Percentiles rank a stretch among this genome's conserved stretches.
Conservation (phyloP, 768 basidiomycete species). For the Lentinus tigrinus region DNA sequence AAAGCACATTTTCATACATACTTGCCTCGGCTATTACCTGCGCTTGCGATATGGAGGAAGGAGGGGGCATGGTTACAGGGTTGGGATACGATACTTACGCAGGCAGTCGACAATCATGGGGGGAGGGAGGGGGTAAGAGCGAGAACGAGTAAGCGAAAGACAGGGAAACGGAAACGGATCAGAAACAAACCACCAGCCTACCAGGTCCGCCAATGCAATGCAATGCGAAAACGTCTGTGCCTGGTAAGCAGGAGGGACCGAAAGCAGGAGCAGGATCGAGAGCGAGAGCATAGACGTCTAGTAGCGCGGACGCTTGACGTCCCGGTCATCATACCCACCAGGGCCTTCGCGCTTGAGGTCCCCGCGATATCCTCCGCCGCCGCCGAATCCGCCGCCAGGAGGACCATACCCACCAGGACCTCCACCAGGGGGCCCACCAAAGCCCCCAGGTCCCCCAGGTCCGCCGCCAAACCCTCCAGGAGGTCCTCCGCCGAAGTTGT, state of each 20-base stretch:
- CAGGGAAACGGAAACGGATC: neutral
- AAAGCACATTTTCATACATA: slow-evolving; percentile 15
- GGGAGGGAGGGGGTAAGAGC: neutral
- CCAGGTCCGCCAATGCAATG: slow-evolving; percentile 2
- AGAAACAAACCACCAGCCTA: slow-evolving; percentile 12
- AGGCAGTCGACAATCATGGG: no score
- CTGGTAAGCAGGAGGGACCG: neutral
- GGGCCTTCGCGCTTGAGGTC: slow-evolving; percentile 78
- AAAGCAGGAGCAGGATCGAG: neutral
- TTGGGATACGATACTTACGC: slow-evolving; percentile 19
- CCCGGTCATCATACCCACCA: slow-evolving; percentile 80
- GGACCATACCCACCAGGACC: slow-evolving; percentile 48
- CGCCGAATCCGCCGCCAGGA: slow-evolving; percentile 45
- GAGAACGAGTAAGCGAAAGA: neutral
- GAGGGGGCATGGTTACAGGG: slow-evolving; percentile 1
- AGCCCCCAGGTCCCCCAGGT: slow-evolving; percentile 30
- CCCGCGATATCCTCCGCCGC: slow-evolving; percentile 57
- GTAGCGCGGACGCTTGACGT: slow-evolving; percentile 79
- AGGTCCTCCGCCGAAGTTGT: slow-evolving; percentile 42
- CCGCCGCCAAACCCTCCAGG: slow-evolving; percentile 30
- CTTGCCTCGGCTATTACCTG: slow-evolving; percentile 20
- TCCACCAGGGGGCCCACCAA: slow-evolving; percentile 37
- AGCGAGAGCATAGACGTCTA: slow-evolving; percentile 28
- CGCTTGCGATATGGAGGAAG: slow-evolving; percentile 8
- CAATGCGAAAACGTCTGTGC: neutral